phyloP scores from a whole-genome alignment of 495 filamentous ascomycete genomes.

The Jackrogersella multiformis region DNA sequence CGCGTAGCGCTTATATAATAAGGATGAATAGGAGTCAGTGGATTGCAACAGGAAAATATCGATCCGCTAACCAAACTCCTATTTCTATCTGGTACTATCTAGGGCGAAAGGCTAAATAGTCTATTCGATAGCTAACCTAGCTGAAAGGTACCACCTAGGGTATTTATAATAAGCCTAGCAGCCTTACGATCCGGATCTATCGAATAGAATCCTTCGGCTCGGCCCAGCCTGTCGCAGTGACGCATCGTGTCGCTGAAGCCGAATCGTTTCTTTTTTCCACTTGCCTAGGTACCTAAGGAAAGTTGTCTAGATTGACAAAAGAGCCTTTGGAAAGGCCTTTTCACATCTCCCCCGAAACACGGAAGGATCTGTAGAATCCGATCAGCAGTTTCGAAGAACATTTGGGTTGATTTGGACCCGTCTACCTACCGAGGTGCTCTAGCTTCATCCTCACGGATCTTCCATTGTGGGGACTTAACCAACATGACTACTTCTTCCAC shows the following conservation, averaged over 20 bases:
- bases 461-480: slow-evolving; percentile 18
- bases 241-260: slow-evolving; percentile 1
- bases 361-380: slow-evolving; percentile 30
- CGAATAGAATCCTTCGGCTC: slow-evolving; percentile 7
- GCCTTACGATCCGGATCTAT: slow-evolving; percentile 3
- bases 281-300: background rate
- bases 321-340: background rate
- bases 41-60: slow-evolving; percentile 15
- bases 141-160: too few relatives aligned
- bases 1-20: slow-evolving; percentile 22
- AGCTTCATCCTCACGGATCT: slow-evolving; percentile 28
- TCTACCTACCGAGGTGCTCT: too few relatives aligned
- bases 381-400: slow-evolving; percentile 30
- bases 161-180: slow-evolving; percentile 2
- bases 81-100: too few relatives aligned
- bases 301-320: too few relatives aligned
- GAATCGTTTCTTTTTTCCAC: background rate
- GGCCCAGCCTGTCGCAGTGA: slow-evolving; percentile 3
- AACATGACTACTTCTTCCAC: background rate
- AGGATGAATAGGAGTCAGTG: slow-evolving; percentile 13
- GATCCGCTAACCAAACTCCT: slow-evolving; percentile 23
- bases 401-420: background rate
- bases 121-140: too few relatives aligned
- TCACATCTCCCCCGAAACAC: slow-evolving; percentile 30
- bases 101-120: too few relatives aligned